A percentile compares a stretch with the other conserved stretches of the same genome.
phyloP scores from a whole-genome alignment of 2,329 filamentous ascomycete species.

The Aspergillus luchuensis region DNA sequence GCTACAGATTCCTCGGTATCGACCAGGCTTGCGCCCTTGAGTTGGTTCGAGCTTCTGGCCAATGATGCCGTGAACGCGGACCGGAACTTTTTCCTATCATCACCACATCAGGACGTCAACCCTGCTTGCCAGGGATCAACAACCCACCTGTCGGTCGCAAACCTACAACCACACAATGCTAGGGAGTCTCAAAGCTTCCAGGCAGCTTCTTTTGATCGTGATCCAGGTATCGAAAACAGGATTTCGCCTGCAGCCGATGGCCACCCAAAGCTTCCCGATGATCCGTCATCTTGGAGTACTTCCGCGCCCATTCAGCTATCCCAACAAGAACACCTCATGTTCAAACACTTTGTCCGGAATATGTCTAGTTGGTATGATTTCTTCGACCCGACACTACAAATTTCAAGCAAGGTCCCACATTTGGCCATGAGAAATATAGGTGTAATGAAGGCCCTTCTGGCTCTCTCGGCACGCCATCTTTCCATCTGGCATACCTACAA shows the following conservation, averaged over 20 bases:
- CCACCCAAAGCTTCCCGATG: slow-evolving; percentile 12
- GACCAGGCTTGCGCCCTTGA: slow-evolving; percentile 47
- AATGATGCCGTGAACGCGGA: slow-evolving; percentile 25
- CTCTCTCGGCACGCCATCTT: slow-evolving; percentile 57
- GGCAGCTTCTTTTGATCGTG: slow-evolving; percentile 19
- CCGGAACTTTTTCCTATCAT: slow-evolving; percentile 18
- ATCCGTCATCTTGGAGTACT: slow-evolving; percentile 19
- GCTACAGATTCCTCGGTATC: slow-evolving; percentile 38
- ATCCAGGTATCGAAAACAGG: slow-evolving; percentile 21
- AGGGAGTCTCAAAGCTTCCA: slow-evolving; percentile 25
- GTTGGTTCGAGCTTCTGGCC: slow-evolving; percentile 50
- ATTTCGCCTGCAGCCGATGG: slow-evolving; percentile 27
- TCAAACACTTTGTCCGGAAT: slow-evolving; percentile 19
- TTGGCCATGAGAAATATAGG: slow-evolving; percentile 56
- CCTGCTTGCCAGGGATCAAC: slow-evolving; percentile 25
- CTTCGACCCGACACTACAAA: slow-evolving; percentile 46
- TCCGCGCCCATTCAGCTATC: slow-evolving; percentile 15
- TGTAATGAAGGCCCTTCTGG: slow-evolving; percentile 60
- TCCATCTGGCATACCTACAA: slow-evolving; percentile 36
- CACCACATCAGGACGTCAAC: slow-evolving; percentile 20
- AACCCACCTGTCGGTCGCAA: slow-evolving; percentile 11
- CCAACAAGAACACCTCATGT: slow-evolving; percentile 13
- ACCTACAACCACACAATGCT: slow-evolving; percentile 10
- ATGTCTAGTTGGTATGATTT: slow-evolving; percentile 46
- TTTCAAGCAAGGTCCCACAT: slow-evolving; percentile 41